phyloP scores from a whole-genome alignment of 148 eudicot species.

The Silene conica region DNA sequence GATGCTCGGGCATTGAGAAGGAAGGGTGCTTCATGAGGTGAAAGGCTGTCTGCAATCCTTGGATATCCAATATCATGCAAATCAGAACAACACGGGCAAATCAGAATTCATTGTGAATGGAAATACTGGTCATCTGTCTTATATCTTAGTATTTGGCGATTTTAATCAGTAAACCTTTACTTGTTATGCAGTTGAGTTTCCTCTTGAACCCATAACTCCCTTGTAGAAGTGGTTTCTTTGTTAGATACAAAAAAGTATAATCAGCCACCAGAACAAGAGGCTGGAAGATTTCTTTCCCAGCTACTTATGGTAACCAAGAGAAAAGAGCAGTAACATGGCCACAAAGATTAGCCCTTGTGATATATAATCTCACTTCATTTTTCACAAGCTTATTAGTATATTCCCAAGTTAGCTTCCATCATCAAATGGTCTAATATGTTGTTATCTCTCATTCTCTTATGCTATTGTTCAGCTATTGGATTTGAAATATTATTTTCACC shows the following conservation, averaged over 20 bases:
- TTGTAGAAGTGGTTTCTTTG: background rate
- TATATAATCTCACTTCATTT: slow-evolving; percentile 2
- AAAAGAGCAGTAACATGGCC: background rate
- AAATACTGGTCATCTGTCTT: background rate
- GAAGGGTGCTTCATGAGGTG: too few relatives aligned
- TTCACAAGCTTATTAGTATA: background rate
- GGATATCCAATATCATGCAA: too few relatives aligned
- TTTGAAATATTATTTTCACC: background rate
- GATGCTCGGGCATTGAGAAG: too few relatives aligned
- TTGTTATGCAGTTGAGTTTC: background rate
- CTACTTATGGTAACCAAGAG: background rate
- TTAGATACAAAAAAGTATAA: background rate
- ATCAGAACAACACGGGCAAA: background rate
- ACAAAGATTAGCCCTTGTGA: background rate
- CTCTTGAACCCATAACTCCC: background rate
- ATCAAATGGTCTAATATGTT: background rate
- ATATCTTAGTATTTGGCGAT: background rate
- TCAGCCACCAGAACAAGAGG: background rate
- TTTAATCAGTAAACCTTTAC: background rate
- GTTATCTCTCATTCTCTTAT: background rate
- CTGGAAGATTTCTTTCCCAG: background rate
- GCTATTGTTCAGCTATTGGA: background rate
- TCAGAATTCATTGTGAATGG: background rate
- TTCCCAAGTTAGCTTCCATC: background rate
- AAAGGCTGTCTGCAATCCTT: too few relatives aligned